Percentiles rank a stretch among this genome's conserved stretches.
These are phyloP conservation scores for Mortierella hygrophila DNA, from an alignment of 192 early-diverging fungal species.

Conservation along the genomic window DNA sequence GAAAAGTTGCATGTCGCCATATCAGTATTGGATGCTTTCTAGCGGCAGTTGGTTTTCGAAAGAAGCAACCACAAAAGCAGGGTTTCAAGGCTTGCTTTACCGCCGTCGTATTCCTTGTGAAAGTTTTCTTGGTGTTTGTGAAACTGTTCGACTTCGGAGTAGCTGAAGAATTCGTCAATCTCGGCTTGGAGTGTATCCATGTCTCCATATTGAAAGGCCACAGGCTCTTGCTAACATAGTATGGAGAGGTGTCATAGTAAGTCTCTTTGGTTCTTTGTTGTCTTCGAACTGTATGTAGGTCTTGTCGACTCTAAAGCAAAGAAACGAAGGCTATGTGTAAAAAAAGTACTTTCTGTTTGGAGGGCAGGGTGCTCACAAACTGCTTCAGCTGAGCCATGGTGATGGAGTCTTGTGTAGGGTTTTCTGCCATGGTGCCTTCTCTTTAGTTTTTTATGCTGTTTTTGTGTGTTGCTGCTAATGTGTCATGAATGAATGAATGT, in stretches of 20 bases:
- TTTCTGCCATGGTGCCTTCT: conserved; percentile 39
- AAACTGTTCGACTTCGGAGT: conserved; percentile 62
- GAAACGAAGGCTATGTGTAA: not conserved
- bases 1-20: not conserved
- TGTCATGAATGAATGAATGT: not conserved
- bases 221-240: conserved; percentile 51
- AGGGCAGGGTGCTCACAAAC: conserved; percentile 64
- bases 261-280: not conserved
- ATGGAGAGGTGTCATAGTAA: not conserved
- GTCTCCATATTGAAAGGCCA: conserved; percentile 65
- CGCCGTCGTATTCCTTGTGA: conserved; percentile 51
- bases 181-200: conserved; percentile 62
- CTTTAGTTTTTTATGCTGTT: not conserved
- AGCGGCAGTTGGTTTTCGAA: not conserved
- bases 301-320: not conserved
- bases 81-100: conserved; percentile 23
- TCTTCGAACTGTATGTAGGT: not conserved
- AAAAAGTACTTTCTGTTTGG: conserved; percentile 59
- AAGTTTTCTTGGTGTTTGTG: conserved; percentile 58
- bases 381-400: conserved; percentile 68
- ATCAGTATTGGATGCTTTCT: not conserved
- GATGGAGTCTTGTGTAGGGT: conserved; percentile 61
- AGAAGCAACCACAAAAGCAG: not conserved
- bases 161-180: conserved; percentile 72
- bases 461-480: not conserved